A percentile compares a stretch with the other conserved stretches of the same genome.
Conservation (phyloP, 1,284 basidiomycete genomes). For the Trametes pubescens region DNA sequence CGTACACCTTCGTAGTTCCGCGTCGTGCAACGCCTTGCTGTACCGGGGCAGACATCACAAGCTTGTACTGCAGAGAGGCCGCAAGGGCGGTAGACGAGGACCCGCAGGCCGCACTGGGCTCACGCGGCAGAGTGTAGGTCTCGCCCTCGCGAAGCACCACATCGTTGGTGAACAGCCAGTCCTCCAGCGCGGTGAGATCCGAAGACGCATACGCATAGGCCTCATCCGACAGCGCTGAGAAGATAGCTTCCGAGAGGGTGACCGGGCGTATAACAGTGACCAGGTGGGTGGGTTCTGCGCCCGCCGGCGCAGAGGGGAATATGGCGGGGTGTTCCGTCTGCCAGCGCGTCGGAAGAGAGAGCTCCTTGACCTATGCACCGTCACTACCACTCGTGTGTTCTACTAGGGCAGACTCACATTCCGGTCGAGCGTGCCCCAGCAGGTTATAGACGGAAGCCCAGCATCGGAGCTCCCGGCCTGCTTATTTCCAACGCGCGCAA, state of each 20-base stretch:
- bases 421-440: conserved; percentile 29
- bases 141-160: conserved; percentile 60
- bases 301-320: conserved; percentile 20
- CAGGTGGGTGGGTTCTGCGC: conserved; percentile 38
- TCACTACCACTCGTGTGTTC: no score
- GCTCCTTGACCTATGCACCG: conserved; percentile 14
- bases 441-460: conserved; percentile 24
- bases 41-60: conserved; percentile 73
- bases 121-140: conserved; percentile 43
- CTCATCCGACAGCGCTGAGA: conserved; percentile 39
- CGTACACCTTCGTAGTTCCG: conserved; percentile 65
- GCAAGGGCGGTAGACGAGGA: conserved; percentile 8
- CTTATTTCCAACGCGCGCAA: conserved; percentile 22
- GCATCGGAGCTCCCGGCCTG: conserved; percentile 14
- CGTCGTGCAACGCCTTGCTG: conserved; percentile 69
- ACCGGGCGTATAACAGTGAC: conserved; percentile 34
- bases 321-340: conserved; percentile 28
- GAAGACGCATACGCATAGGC: conserved; percentile 37
- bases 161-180: conserved; percentile 49
- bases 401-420: conserved; percentile 13
- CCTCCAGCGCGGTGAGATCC: conserved; percentile 44
- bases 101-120: conserved; percentile 6
- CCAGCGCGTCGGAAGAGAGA: conserved; percentile 32
- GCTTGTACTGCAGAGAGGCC: conserved; percentile 37
- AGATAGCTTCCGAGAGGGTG: conserved; percentile 43